Conservation (phyloP, 148 eudicot species). For the Agrostemma githago region DNA sequence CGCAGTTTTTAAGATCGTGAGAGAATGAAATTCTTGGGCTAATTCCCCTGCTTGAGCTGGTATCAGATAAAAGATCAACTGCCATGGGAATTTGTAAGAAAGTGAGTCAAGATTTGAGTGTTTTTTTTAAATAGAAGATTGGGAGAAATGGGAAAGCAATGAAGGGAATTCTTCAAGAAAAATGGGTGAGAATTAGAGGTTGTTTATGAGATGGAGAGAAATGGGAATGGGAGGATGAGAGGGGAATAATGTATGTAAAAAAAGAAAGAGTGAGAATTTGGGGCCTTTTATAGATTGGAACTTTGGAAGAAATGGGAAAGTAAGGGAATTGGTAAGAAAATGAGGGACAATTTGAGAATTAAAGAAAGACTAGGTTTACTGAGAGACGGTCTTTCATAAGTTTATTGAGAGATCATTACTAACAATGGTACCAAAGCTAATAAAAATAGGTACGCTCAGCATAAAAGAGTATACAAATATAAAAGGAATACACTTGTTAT, state of each 20-base stretch:
- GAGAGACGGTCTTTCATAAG: too few relatives aligned
- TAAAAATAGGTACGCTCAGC: too few relatives aligned
- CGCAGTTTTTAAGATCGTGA: conserved; percentile 59
- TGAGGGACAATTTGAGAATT: background rate
- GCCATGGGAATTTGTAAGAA: conserved; percentile 37
- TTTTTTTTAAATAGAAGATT: background rate
- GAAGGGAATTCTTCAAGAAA: too few relatives aligned
- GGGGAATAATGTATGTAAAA: too few relatives aligned
- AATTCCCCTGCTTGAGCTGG: conserved; percentile 36
- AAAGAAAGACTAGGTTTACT: too few relatives aligned
- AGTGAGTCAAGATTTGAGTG: background rate
- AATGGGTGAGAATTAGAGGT: too few relatives aligned
- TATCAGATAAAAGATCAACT: conserved; percentile 53
- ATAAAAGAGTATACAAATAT: too few relatives aligned
- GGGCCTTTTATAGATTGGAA: background rate
- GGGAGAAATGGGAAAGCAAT: conserved; percentile 16
- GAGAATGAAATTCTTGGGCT: conserved; percentile 93
- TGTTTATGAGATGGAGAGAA: too few relatives aligned
- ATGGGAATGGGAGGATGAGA: too few relatives aligned
- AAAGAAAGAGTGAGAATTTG: background rate
- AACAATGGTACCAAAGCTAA: too few relatives aligned
- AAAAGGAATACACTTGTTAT: too few relatives aligned
- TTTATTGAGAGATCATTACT: too few relatives aligned
- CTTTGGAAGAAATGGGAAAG: conserved; percentile 9
- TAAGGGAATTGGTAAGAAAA: background rate